Base-by-base conservation (phyloP, 108 stramenopile genomes). In the Cylindrotheca fusiformis region DNA sequence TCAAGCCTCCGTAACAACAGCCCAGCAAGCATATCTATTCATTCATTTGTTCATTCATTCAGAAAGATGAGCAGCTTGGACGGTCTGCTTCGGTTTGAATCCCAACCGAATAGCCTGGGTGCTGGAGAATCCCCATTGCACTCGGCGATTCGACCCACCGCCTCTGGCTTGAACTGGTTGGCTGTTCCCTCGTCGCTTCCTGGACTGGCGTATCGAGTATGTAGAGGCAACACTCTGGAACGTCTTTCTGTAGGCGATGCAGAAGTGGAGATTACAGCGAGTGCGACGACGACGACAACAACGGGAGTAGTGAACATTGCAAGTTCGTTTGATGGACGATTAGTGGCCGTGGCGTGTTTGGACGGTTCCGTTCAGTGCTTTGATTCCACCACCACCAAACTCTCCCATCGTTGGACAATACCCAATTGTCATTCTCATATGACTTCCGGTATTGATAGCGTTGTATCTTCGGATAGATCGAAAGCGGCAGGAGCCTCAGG, bases 311-410 rank as follows among this genome's bases (percentile, higher is more conserved):
- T n/a, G n/a, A 62, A 72, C 23, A 23, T 80, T 19, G 60, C 66
- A 25, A 56, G 70, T 31, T 81, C 71, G 18, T 48, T 61, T 19
- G 80, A 81, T 59, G 80, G 80, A 28, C 74, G 80, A 0, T 25
- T 81, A 55, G 80, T 76, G n/a, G 75, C 69, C 2, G 66, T 74
- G 26, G 68, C 72, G 1, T 79, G 68, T 32, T 56, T 52, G 12
- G 82, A 87, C 54, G 85, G 85, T 21, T 83, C 80, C 12, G 48
- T 91, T 30, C 49, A 58, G 19, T 91, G 84, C 58, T 71, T 71
- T 49, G 71, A 88, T 63, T 81, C 79, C 1, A 70, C 69, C 10
- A 6, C 24, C 2, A 19, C 58, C 19, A 17, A 12, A 32, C 32
- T 78, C 3, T 54, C 21, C 30, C 24, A 60, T 25, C 69, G 83